Conservation (phyloP, 1,284 basidiomycete species). For the Ceratobasidium sp. region DNA sequence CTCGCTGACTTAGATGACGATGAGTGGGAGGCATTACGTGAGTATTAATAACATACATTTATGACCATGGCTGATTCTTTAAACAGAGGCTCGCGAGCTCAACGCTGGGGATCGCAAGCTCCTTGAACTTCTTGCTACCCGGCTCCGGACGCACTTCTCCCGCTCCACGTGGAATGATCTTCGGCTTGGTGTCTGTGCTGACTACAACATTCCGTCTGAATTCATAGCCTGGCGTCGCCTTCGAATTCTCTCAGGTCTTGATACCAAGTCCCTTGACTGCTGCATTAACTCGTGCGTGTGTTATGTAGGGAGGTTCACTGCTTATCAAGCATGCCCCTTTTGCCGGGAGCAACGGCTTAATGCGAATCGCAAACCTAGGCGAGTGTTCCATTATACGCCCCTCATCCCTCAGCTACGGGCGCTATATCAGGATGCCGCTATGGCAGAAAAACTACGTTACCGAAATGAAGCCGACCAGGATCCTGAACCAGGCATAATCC, state of each 20-base stretch:
- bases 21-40: conserved; percentile 10
- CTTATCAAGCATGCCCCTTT: conserved; percentile 27
- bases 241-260: conserved; percentile 10
- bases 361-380: conserved; percentile 5
- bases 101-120: neutral
- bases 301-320: conserved; percentile 36
- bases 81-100: neutral
- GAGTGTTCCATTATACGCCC: conserved; percentile 41
- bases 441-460: conserved; percentile 44
- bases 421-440: conserved; percentile 35
- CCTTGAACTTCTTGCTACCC: conserved; percentile 9
- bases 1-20: conserved; percentile 11
- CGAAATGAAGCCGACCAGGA: conserved; percentile 43
- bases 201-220: neutral
- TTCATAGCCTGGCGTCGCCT: conserved; percentile 27
- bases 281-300: conserved; percentile 43
- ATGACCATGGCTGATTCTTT: neutral
- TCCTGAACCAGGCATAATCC: conserved; percentile 40
- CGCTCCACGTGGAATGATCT: conserved; percentile 10
- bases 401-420: conserved; percentile 37
- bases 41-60: neutral
- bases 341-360: conserved; percentile 33
- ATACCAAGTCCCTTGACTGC: conserved; percentile 28
- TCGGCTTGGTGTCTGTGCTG: neutral
- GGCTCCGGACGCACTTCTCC: conserved; percentile 9